Base-by-base conservation (phyloP, 2,329 filamentous ascomycete species). In the Ceratocystis eucalypticola region DNA sequence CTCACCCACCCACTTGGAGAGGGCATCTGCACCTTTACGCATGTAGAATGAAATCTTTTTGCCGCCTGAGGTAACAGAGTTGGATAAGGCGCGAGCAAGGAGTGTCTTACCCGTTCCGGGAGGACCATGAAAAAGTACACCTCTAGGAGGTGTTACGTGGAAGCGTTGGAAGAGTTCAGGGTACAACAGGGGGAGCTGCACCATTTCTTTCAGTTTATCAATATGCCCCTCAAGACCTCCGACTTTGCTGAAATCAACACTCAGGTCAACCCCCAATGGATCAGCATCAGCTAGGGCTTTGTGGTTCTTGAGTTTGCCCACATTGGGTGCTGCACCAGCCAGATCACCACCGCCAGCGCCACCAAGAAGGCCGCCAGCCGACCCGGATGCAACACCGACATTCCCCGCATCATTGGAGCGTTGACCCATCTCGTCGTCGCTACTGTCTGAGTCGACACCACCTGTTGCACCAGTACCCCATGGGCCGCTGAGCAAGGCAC, bases 1-100 rank as follows among this genome's bases (percentile, higher is more conserved):
- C 76, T 99, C 94, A 73, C 94, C 94, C 64, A 99, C 94, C 94
- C 94, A 99, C 77, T 99, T 99, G 76, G 92, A 96, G 69, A 99
- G 79, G 17, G 92, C 92, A 81, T 99, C 94, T 28, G 94, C 95
- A 74, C 94, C 95, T 76, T 99, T 99, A 68, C 94, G 88, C 94
- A 99, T 99, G 76, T 97, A 99, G 72, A 99, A 99, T 0, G 92
- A 97, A 69, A 99, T 94, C 74, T 97, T 97, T 70, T 88, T 87
- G 25, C 93, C 93, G 62, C 93, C 88, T 12, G 88, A 85, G 69
- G 91, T 92, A 68, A 96, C 88, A 69, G 89, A 95, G 66, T 94
- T 95, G 62, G 95, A 92, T 61, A 99, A 80, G 53, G 94, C 94
- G 72, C 94, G 85, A 64, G 95, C 94, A 68, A 99, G 83, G n/a